phyloP scores from a whole-genome alignment of 805 yeast species.

The Barnettozyma sp. region DNA sequence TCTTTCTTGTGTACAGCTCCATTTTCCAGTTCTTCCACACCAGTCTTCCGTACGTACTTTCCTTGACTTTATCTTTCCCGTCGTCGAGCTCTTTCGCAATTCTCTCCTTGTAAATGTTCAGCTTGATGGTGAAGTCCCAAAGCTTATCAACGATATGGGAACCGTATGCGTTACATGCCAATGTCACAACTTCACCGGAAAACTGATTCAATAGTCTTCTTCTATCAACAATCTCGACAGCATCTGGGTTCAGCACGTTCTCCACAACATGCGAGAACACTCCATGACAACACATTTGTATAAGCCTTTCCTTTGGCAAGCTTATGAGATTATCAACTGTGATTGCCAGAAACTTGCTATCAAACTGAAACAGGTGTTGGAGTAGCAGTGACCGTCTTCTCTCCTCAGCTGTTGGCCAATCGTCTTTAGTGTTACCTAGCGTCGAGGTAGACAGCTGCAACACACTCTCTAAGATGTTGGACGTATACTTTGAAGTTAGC shows the following conservation, averaged over 20 bases:
- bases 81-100: constrained; percentile 61
- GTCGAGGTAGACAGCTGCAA: constrained; percentile 63
- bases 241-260: constrained; percentile 45
- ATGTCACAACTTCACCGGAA: constrained; percentile 45
- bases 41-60: constrained; percentile 76
- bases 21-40: constrained; percentile 96
- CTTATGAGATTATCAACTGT: constrained; percentile 55
- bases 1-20: constrained; percentile 69
- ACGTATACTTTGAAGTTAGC: constrained; percentile 38
- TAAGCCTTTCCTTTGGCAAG: constrained; percentile 51
- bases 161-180: constrained; percentile 83
- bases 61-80: constrained; percentile 65
- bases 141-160: constrained; percentile 83
- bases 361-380: constrained; percentile 67
- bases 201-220: constrained; percentile 64
- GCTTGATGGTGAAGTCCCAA: constrained; percentile 70
- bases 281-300: constrained; percentile 80
- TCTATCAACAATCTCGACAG: constrained; percentile 47
- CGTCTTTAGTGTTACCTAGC: constrained; percentile 73
- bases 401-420: constrained; percentile 91
- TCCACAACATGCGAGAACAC: constrained; percentile 89
- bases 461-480: constrained; percentile 56
- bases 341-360: constrained; percentile 48
- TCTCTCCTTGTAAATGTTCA: constrained; percentile 81
- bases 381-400: constrained; percentile 70